These are phyloP conservation scores for Sugiyamaella boreocaroliniensis DNA, from an alignment of 805 yeast genomes.

Conservation along the genomic window DNA sequence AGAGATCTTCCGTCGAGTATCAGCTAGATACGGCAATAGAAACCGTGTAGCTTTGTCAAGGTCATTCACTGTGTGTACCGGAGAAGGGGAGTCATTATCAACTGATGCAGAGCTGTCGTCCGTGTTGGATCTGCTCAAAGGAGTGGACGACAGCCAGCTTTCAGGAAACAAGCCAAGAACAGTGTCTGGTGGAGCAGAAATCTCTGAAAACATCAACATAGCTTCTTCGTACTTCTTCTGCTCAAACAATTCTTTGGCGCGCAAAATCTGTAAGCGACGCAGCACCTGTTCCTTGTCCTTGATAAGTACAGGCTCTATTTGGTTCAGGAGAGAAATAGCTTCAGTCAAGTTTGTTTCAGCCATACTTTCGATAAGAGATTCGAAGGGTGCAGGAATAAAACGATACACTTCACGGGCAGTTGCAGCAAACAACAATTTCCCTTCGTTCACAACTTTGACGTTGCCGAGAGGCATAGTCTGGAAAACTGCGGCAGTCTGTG, in stretches of 20 bases:
- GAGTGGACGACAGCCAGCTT: not conserved
- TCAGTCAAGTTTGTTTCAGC: slow-evolving; percentile 32
- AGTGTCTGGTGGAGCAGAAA: slow-evolving; percentile 52
- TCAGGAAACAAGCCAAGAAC: slow-evolving; percentile 45
- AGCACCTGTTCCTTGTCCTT: slow-evolving; percentile 32
- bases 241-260: slow-evolving; percentile 33
- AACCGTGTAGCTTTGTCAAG: slow-evolving; percentile 24
- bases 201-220: slow-evolving; percentile 43
- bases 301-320: slow-evolving; percentile 26
- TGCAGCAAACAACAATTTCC: slow-evolving; percentile 29
- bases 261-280: slow-evolving; percentile 39
- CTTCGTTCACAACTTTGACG: slow-evolving; percentile 19
- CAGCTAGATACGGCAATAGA: slow-evolving; percentile 42
- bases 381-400: slow-evolving; percentile 27
- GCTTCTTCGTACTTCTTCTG: slow-evolving; percentile 32
- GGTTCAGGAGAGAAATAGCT: slow-evolving; percentile 39
- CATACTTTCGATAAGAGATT: slow-evolving; percentile 32
- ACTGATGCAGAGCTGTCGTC: not conserved
- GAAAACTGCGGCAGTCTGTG: slow-evolving; percentile 32
- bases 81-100: not conserved
- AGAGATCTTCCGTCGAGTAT: slow-evolving; percentile 41
- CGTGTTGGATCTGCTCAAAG: not conserved
- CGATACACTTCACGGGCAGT: slow-evolving; percentile 27
- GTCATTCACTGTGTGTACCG: slow-evolving; percentile 3
- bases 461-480: slow-evolving; percentile 30